Evolutionary conservation across 352 stramenopile species (phyloP), one percentile per base, ranked within the genome.

Genomic region (Phytophthora macrochlamydospora): DNA sequence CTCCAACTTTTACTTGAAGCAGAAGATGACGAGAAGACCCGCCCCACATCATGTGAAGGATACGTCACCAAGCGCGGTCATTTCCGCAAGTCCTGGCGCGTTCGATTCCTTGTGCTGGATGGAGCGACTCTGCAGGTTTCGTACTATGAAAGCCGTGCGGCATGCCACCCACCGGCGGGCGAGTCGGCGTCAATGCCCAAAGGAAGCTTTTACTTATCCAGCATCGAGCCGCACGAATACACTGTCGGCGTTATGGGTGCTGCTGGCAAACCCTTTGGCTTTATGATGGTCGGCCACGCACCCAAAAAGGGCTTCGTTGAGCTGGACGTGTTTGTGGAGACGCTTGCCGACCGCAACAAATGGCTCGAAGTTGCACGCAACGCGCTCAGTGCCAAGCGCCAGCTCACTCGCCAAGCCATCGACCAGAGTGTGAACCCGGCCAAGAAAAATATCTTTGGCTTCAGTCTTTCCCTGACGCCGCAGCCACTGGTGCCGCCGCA

Each of bases 41-140:
- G 79, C 44, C 81, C 82, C 24, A 94, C 85, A 12, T 94, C 84
- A 3, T 93, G 85, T 53, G 87, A 94, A 62, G 87, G 87, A 51
- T 95, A 95, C 67, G 85, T 95, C 56, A 95, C 82, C 45, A 95
- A 95, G 66, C 83, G 87, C 52, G 85, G 85, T 0, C 85, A 93
- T 65, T 90, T 94, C 51, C 78, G 83, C 67, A 95, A 95, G 72
- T 92, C 85, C 30, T 95, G 85, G 87, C 81, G 81, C 44, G 77
- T 92, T 42, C 84, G 87, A 31, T 95, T 88, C 64, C 78, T 95
- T 9, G 71, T 90, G 31, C 71, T 95, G 32, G 77, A 93, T 65
- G 87, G 85, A 11, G 78, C 83, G 4, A 81, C 89, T 58, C 73
- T 93, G 32, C 70, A 75, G 14, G 79, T 92, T 3, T 67, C 82